Evolutionary conservation across 1,139 yeast genomes (phyloP).

Genomic region (Pichia sp.): DNA sequence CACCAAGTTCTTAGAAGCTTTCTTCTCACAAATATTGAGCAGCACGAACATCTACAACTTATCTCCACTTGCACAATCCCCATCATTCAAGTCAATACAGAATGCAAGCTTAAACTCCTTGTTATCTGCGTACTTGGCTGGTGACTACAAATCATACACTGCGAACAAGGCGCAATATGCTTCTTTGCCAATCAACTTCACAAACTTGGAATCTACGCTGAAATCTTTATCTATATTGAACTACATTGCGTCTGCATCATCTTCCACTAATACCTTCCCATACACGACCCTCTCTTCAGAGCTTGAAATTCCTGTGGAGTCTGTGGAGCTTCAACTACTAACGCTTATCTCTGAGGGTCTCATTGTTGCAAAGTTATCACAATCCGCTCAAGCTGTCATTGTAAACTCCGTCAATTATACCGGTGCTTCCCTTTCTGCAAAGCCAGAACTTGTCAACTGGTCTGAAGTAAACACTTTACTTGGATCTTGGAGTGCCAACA

Average conservation of each 20-base stretch:
- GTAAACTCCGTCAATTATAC: constrained; percentile 20
- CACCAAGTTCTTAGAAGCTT: constrained; percentile 12
- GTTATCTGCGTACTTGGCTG: constrained; percentile 6
- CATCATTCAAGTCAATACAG: constrained; percentile 11
- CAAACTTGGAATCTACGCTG: constrained; percentile 6
- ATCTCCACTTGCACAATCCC: constrained; percentile 8
- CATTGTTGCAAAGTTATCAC: constrained; percentile 26
- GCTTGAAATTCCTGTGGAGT: constrained; percentile 19
- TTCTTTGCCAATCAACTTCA: constrained; percentile 1
- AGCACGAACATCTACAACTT: constrained; percentile 16
- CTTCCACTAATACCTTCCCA: constrained; percentile 14
- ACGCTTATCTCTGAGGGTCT: constrained; percentile 23
- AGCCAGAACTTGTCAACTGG: constrained; percentile 19
- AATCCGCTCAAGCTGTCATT: constrained; percentile 22
- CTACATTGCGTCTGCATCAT: constrained; percentile 14
- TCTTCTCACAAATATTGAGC: constrained; percentile 16
- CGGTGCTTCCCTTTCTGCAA: constrained; percentile 9
- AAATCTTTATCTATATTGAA: constrained; percentile 8
- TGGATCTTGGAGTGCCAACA: constrained; percentile 19
- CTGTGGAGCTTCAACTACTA: constrained; percentile 24
- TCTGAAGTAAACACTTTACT: constrained; percentile 15
- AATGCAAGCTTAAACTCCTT: constrained; percentile 10
- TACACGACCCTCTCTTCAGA: constrained; percentile 19
- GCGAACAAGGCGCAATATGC: constrained; percentile 5
- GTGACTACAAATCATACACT: constrained; percentile 6